Percentiles rank a stretch among this genome's conserved stretches.
Conservation (phyloP, 495 filamentous ascomycete genomes). For the Hyaloscypha hepaticicola region DNA sequence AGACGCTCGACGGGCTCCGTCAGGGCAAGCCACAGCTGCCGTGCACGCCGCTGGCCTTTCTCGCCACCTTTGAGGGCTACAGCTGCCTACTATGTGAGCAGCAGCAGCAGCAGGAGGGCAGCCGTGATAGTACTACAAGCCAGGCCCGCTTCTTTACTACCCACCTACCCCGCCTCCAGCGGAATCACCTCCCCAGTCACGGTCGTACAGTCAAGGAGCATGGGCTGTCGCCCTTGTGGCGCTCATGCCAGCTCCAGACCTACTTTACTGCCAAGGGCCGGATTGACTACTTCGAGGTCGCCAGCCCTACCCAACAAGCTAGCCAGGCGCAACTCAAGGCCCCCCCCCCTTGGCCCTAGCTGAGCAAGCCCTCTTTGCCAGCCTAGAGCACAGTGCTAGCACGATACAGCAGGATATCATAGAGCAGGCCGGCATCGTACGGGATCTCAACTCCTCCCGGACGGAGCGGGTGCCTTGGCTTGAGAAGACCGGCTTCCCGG, state of each 20-base stretch:
- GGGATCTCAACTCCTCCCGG: not conserved
- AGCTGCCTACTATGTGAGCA: not conserved
- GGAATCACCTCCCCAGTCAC: too few relatives aligned
- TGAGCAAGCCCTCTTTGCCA: not conserved
- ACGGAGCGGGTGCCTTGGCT: not conserved
- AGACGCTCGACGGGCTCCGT: too few relatives aligned
- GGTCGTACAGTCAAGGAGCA: not conserved
- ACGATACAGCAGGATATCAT: not conserved
- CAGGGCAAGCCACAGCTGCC: too few relatives aligned
- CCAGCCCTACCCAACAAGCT: not conserved
- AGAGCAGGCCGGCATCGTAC: not conserved
- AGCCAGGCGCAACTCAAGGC: not conserved
- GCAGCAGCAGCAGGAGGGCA: too few relatives aligned
- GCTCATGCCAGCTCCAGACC: not conserved
- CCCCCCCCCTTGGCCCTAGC: not conserved
- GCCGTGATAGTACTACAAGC: too few relatives aligned
- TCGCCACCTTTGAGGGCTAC: not conserved
- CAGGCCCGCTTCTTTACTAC: not conserved
- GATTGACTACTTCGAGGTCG: not conserved
- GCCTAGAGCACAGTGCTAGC: not conserved
- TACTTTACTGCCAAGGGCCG: slow-evolving; percentile 4
- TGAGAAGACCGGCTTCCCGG: not conserved
- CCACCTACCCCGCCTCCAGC: too few relatives aligned
- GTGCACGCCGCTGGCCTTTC: not conserved
- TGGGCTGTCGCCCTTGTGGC: not conserved